Percentiles rank a stretch among this genome's conserved stretches.
Conservation (phyloP, 805 yeast genomes). For the Suhomyces emberorum region DNA sequence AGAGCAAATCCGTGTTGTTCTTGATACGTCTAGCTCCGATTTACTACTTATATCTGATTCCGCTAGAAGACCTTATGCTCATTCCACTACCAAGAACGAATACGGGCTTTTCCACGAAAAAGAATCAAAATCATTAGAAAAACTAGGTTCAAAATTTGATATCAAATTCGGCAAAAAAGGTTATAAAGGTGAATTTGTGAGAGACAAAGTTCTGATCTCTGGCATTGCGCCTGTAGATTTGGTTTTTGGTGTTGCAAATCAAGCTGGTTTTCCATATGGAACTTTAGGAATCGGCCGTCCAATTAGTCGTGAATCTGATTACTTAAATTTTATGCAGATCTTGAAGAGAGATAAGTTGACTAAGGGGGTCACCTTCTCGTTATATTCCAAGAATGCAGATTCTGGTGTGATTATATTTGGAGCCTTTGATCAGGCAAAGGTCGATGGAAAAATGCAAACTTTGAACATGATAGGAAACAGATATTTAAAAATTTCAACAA, state of each 20-base stretch:
- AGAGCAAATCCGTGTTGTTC: slow-evolving; percentile 25
- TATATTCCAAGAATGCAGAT: slow-evolving; percentile 16
- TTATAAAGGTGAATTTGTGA: slow-evolving; percentile 36
- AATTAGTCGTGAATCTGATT: slow-evolving; percentile 9
- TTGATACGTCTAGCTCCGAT: slow-evolving; percentile 44
- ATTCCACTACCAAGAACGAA: background rate
- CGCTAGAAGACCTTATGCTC: too few species aligned
- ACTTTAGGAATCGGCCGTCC: slow-evolving; percentile 8
- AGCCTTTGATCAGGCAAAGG: slow-evolving; percentile 61
- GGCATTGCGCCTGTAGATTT: slow-evolving; percentile 4
- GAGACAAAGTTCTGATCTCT: slow-evolving; percentile 5
- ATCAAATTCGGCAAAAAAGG: slow-evolving; percentile 49
- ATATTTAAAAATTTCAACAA: background rate
- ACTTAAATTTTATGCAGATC: slow-evolving; percentile 16
- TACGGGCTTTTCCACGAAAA: slow-evolving; percentile 38
- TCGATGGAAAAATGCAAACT: background rate
- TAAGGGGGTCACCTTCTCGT: slow-evolving; percentile 18
- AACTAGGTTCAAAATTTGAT: slow-evolving; percentile 38
- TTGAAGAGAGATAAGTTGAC: slow-evolving; percentile 26
- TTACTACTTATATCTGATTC: slow-evolving; percentile 26
- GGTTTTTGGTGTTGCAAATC: slow-evolving; percentile 6
- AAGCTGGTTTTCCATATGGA: background rate
- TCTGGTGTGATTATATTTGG: slow-evolving; percentile 57
- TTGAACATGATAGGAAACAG: background rate
- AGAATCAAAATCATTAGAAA: slow-evolving; percentile 38